These are phyloP conservation scores for Vigna reflexopilosa DNA, from an alignment of 306 rosid species.

Conservation along the genomic window DNA sequence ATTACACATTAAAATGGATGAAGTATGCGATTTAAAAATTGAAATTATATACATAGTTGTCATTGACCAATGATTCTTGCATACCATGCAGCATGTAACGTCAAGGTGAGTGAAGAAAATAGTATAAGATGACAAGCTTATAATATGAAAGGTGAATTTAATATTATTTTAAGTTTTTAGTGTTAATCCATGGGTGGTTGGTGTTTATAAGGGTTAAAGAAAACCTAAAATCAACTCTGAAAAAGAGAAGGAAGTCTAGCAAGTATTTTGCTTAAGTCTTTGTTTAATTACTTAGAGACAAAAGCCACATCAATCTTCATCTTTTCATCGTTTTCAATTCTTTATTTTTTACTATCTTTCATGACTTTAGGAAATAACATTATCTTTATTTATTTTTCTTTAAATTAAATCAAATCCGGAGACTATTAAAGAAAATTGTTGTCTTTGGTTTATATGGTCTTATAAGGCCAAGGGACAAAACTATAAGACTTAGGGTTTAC, in stretches of 20 bases:
- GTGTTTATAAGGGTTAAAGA: too few species aligned
- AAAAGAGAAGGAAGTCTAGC: not conserved
- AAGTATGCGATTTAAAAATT: not conserved
- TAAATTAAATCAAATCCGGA: not conserved
- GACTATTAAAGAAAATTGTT: not conserved
- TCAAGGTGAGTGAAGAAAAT: too few species aligned
- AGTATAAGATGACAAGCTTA: not conserved
- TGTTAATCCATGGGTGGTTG: too few species aligned
- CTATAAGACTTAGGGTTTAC: slow-evolving; percentile 1
- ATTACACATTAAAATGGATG: not conserved
- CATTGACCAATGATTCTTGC: slow-evolving; percentile 9
- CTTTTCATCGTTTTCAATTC: not conserved
- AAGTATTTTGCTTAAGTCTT: slow-evolving; percentile 17
- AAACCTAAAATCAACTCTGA: not conserved
- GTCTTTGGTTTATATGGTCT: not conserved
- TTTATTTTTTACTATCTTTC: slow-evolving; percentile 11
- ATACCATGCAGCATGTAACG: not conserved
- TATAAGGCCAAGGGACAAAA: not conserved
- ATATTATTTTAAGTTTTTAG: not conserved
- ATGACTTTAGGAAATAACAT: not conserved
- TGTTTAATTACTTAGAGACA: slow-evolving; percentile 33
- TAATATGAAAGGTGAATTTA: not conserved
- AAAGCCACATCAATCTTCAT: slow-evolving; percentile 21
- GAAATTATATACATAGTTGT: not conserved
- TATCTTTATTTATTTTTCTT: not conserved